A percentile compares a stretch with the other conserved stretches of the same genome.
phyloP scores from a whole-genome alignment of 352 stramenopile genomes.

The Phytophthora pisi region DNA sequence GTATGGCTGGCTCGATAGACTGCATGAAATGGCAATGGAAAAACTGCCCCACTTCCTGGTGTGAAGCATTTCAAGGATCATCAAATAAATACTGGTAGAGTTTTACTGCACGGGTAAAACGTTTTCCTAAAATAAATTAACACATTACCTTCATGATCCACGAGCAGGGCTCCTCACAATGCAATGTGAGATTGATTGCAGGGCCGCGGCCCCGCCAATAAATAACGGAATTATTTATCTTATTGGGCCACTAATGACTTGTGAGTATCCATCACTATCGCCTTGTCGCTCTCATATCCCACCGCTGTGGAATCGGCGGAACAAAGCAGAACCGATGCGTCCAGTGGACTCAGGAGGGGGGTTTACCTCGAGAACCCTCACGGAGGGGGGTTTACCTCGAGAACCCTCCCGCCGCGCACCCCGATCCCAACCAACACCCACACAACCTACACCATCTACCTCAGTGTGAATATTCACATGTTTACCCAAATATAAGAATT shows the following conservation, averaged over 20 bases:
- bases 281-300: slow-evolving; percentile 8
- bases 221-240: neutral
- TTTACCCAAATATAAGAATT: no score
- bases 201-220: neutral
- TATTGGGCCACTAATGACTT: neutral
- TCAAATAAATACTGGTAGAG: no score
- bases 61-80: no score
- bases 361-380: slow-evolving; percentile 19
- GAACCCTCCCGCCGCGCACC: slow-evolving; percentile 6
- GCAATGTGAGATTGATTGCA: slow-evolving; percentile 3
- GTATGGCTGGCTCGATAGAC: no score
- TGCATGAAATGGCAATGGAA: no score
- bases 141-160: no score
- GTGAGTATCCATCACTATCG: neutral
- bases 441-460: neutral
- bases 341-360: slow-evolving; percentile 8
- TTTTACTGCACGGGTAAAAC: no score
- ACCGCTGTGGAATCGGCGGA: slow-evolving; percentile 1
- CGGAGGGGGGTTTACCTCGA: slow-evolving; percentile 15
- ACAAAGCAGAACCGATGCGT: neutral
- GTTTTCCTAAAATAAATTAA: no score
- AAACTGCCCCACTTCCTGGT: no score
- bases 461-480: neutral
- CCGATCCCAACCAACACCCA: neutral
- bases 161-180: neutral